phyloP scores from a whole-genome alignment of 805 yeast species.

The Teunomyces pallodes region DNA sequence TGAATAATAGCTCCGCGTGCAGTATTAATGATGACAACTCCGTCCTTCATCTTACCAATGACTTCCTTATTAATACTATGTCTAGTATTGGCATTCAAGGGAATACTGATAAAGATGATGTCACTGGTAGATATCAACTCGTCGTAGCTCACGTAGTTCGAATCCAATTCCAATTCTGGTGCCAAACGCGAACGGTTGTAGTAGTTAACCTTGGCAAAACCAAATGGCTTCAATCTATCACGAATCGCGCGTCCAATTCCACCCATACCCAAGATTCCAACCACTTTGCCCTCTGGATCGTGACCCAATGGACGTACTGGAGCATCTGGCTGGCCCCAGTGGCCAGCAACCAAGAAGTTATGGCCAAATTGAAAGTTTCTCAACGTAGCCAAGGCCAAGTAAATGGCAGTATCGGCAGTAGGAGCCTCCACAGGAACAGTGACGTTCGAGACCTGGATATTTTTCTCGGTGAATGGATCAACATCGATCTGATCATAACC shows the following conservation, averaged over 20 bases:
- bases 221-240: constrained; percentile 71
- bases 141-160: constrained; percentile 70
- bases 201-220: constrained; percentile 67
- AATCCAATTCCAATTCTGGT: constrained; percentile 63
- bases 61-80: constrained; percentile 65
- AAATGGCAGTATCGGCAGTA: constrained; percentile 72
- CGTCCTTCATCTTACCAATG: constrained; percentile 70
- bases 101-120: constrained; percentile 71
- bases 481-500: constrained; percentile 75
- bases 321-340: constrained; percentile 48
- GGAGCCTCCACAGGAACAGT: constrained; percentile 67
- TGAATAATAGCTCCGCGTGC: constrained; percentile 86
- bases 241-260: constrained; percentile 85
- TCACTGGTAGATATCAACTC: constrained; percentile 64
- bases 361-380: constrained; percentile 67
- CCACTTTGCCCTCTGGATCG: constrained; percentile 71
- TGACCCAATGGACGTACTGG: constrained; percentile 58
- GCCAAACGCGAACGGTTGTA: constrained; percentile 63
- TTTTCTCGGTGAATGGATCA: constrained; percentile 46
- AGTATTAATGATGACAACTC: constrained; percentile 75
- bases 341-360: constrained; percentile 48
- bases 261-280: constrained; percentile 86
- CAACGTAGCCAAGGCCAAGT: constrained; percentile 57
- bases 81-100: constrained; percentile 67
- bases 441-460: constrained; percentile 65